Evolutionary conservation across 371 early-diverging fungal species (phyloP).

Genomic region (Circinella umbellata): DNA sequence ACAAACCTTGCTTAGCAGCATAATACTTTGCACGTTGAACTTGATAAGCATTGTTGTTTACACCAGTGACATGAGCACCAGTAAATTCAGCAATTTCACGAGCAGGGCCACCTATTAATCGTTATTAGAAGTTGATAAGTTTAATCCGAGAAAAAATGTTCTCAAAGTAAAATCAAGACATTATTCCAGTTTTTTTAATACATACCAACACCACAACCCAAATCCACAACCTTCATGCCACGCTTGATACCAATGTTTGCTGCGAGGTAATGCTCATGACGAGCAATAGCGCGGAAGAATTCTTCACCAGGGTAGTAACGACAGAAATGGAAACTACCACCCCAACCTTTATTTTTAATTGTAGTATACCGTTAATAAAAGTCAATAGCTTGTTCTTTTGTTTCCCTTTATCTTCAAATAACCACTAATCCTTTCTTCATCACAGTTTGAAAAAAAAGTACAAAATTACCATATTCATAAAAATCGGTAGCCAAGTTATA

Average conservation of each 20-base stretch:
- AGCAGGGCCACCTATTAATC: slow-evolving; percentile 77
- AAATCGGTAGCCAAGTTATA: slow-evolving; percentile 88
- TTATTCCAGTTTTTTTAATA: neutral
- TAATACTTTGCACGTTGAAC: slow-evolving; percentile 79
- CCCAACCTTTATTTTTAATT: slow-evolving; percentile 69
- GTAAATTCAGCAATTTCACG: slow-evolving; percentile 90
- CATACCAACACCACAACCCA: slow-evolving; percentile 34
- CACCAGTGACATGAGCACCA: slow-evolving; percentile 87
- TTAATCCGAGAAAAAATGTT: too few relatives aligned
- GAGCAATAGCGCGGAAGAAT: slow-evolving; percentile 82
- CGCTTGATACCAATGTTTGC: slow-evolving; percentile 71
- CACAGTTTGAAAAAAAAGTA: neutral
- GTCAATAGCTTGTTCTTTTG: neutral
- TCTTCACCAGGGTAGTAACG: slow-evolving; percentile 77
- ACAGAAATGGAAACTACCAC: slow-evolving; percentile 91
- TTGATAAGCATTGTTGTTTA: slow-evolving; percentile 97
- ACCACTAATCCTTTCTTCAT: neutral
- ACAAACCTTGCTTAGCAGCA: slow-evolving; percentile 68
- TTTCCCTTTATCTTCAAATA: neutral
- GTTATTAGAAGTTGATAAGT: too few relatives aligned
- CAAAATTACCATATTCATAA: slow-evolving; percentile 49
- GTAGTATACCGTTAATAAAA: neutral
- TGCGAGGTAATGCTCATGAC: slow-evolving; percentile 92
- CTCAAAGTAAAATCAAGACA: too few relatives aligned
- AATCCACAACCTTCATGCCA: slow-evolving; percentile 79